phyloP scores from a whole-genome alignment of 176 grass and related monocot species.

The Pontederia paniculata region DNA sequence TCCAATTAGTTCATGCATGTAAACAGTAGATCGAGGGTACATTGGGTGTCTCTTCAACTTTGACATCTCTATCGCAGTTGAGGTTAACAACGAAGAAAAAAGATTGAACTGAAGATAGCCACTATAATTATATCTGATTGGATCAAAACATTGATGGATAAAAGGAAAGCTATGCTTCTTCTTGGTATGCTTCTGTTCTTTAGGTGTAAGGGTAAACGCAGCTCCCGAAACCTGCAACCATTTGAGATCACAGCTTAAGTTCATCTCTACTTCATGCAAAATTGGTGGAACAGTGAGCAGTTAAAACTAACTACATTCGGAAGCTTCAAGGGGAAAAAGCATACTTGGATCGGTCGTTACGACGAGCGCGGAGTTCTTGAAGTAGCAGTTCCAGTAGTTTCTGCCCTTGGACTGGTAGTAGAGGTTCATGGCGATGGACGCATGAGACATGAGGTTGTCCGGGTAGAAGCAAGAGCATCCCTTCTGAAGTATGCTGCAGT shows the following conservation, averaged over 20 bases:
- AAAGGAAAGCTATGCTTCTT: too few species aligned
- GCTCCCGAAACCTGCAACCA: conserved; percentile 14
- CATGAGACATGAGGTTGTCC: conserved; percentile 30
- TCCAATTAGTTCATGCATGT: too few species aligned
- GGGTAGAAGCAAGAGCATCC: conserved; percentile 28
- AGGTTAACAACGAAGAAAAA: too few species aligned
- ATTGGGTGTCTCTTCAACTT: too few species aligned
- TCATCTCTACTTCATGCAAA: background rate
- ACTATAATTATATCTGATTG: too few species aligned
- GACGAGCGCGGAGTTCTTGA: conserved; percentile 19
- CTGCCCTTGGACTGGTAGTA: conserved; percentile 29
- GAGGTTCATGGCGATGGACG: conserved; percentile 37
- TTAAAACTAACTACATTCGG: background rate
- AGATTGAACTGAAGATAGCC: too few species aligned
- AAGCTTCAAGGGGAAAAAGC: background rate
- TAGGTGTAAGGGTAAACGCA: background rate
- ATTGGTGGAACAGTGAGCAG: background rate
- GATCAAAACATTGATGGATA: too few species aligned
- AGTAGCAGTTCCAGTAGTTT: conserved; percentile 29
- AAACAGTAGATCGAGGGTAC: too few species aligned
- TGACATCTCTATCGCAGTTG: too few species aligned
- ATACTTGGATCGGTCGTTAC: conserved; percentile 27
- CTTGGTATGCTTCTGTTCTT: background rate
- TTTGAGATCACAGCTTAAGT: background rate
- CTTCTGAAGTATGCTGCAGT: conserved; percentile 19